Base-by-base conservation (phyloP, 2,329 filamentous ascomycete species). In the Alternaria sp. region DNA sequence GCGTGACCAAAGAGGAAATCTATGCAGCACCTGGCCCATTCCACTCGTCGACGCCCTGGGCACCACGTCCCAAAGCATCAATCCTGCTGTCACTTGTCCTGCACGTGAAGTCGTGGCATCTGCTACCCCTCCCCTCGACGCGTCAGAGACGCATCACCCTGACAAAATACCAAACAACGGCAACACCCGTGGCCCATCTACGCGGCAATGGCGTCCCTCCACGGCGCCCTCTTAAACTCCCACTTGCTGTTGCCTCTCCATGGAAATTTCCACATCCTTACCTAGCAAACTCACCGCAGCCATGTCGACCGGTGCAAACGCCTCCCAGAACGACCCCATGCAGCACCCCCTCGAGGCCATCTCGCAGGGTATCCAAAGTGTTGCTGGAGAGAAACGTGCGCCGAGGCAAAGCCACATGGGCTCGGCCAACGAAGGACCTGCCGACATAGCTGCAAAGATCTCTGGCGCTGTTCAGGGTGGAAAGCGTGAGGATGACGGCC, bases 391-490 rank as follows among this genome's bases (percentile, higher is more conserved):
- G 56, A 72, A 72, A 31, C 74, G 80, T 11, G 72, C 71, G 11
- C 71, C 75, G 9, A 74, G 77, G 17, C 60, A 74, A 42, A 74
- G 68, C 54, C 79, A 82, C 56, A 80, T 81, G 77, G 65, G 56
- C 5, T 65, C 63, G 10, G 77, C 81, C 46, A 85, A 85, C 56
- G 81, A 85, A 55, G 83, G 83, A 0, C 82, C 83, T 9, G 82
- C 81, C 21, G 80, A 82, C 60, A 82, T 84, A 37, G 81, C 81
- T 41, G 80, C 80, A 3, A 84, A 84, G 68, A 78, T 85, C 1
- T 81, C 82, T 1, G 83, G 83, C 11, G 73, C 79, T 13, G 73
- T 78, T 2, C 62, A 74, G 5, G 80, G 78, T 9, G 81, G 82
- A 6, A 83, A 81, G 66, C 73, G 81, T 13, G 76, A 76, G 17